Base-by-base conservation (phyloP, 192 early-diverging fungal species). In the Thamnidium elegans region DNA sequence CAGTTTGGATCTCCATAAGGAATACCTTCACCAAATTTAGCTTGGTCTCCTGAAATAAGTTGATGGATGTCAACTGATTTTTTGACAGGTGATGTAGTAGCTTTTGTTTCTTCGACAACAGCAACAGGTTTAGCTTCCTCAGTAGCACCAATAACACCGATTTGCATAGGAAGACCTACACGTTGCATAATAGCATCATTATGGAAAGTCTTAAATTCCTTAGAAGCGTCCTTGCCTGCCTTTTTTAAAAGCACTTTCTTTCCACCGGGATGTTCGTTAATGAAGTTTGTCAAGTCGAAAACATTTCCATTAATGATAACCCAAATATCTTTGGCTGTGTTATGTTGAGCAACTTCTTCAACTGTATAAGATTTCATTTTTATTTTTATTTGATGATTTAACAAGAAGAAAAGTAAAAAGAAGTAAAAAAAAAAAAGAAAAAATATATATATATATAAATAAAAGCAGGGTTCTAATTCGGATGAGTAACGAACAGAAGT, bases 191-290 rank as follows among this genome's bases (percentile, higher is more conserved):
- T 74, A 32, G 67, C 48, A 14, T 62, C 67, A 36, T 77, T 69
- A 43, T 73, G 75, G 71, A 94, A 90, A 56, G 90, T 89, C 48
- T 92, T 84, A 73, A 94, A 94, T n/a, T 88, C 87, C 61, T 91
- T 89, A 42, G 86, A 85, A 26, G 90, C 87, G 64, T 94, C 89
- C 50, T 78, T 80, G 72, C 92, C 92, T 21, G 87, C 92, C n/a
- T 82, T 69, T 76, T 92, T 91, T 20, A 90, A 67, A 48, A 94
- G 78, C 21, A 94, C 90, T 70, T 94, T 91, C 70, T 94, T 91
- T 54, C 95, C 95, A 66, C 95, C 95, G 26, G 95, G 95, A 77
- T 97, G 94, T 74, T 92, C 83, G 66, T 79, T 71, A 43, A 92
- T 72, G 68, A 90, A 92, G 36, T 75, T 72, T 39, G 90, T 87